These are phyloP conservation scores for Cercospora janseana DNA, from an alignment of 2,329 filamentous ascomycete species.

Conservation along the genomic window DNA sequence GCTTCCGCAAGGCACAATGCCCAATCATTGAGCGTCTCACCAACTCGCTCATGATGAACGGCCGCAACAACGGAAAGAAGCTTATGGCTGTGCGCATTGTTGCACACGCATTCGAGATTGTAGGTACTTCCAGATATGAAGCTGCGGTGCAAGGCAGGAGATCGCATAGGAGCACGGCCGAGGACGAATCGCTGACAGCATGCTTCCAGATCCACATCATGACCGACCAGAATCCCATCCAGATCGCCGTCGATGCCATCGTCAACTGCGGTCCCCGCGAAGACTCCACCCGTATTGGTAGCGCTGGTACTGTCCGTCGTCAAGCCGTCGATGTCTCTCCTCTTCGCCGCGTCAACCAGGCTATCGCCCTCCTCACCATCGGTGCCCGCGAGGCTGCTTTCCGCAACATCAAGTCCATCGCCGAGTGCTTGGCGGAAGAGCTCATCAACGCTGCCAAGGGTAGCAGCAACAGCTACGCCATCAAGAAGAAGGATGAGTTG, in stretches of 20 bases:
- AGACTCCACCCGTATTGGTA: conserved; percentile 99
- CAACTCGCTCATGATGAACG: conserved; percentile 99
- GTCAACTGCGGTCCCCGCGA: conserved; percentile 99
- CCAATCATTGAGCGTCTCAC: conserved; percentile 99
- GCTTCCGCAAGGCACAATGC: conserved; percentile 99
- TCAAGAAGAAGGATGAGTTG: conserved; percentile 99
- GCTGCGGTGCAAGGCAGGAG: conserved; percentile 1
- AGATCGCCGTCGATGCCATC: conserved; percentile 98
- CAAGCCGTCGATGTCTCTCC: conserved; percentile 99
- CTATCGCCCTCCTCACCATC: conserved; percentile 97
- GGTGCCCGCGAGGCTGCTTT: conserved; percentile 98
- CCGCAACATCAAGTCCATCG: conserved; percentile 99
- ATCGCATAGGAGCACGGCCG: background rate
- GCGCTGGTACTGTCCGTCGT: conserved; percentile 98
- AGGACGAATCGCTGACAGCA: conserved; percentile 12
- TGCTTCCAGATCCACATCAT: conserved; percentile 89
- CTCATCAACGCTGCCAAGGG: conserved; percentile 99
- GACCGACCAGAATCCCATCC: conserved; percentile 99
- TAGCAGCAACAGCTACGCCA: conserved; percentile 99
- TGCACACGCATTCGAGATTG: conserved; percentile 98
- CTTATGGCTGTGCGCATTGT: conserved; percentile 99
- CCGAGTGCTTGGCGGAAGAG: conserved; percentile 99
- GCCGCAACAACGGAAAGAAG: conserved; percentile 99
- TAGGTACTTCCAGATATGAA: conserved; percentile 55
- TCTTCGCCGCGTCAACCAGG: conserved; percentile 99